Evolutionary conservation across 164 flowering plant genomes (phyloP), one percentile per base, ranked within the genome.

Genomic region (Vitis amurensis): DNA sequence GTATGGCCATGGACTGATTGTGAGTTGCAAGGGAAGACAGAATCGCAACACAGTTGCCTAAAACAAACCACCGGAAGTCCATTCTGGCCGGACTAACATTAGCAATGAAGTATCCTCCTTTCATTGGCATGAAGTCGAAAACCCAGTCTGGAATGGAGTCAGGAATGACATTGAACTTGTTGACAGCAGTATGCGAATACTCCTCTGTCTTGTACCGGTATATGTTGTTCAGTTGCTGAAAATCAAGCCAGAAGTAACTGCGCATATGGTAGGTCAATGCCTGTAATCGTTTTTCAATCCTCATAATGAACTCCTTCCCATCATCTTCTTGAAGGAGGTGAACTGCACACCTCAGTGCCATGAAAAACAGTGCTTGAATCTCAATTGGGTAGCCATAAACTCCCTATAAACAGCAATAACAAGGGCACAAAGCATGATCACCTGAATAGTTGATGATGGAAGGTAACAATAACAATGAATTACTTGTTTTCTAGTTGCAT

Each of bases 121-220:
- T 29, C 4, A 11, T 57, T 17, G 79, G 79, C 75, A 72, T 69
- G 23, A 76, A 76, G 30, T 76, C 76, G 56, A 76, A 76, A 2
- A 72, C 72, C 76, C 73, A 76, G 3, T 76, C 79, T 7, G 79
- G 79, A 48, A 72, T 55, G 2, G 78, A 71, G 55, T 75, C 78
- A 2, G 78, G 78, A 30, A 75, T 75, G 3, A 75, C 78, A 50
- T 75, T 75, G 64, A 75, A 75, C 64, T 75, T 75, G 61, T 75
- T 71, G 16, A 74, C 73, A 7, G 77, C 77, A 0, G 77, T 74
- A 17, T 74, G 77, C 2, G 78, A 76, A 61, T 76, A 71, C 68
- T 71, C 75, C 60, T 76, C 73, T 11, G 77, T 74, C 31, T 74
- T 70, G n/a, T 73, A 68, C 13, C 64, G 64, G 55, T 66, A 71